Evolutionary conservation across 108 stramenopile species (phyloP).

Genomic region (Cylindrotheca fusiformis): DNA sequence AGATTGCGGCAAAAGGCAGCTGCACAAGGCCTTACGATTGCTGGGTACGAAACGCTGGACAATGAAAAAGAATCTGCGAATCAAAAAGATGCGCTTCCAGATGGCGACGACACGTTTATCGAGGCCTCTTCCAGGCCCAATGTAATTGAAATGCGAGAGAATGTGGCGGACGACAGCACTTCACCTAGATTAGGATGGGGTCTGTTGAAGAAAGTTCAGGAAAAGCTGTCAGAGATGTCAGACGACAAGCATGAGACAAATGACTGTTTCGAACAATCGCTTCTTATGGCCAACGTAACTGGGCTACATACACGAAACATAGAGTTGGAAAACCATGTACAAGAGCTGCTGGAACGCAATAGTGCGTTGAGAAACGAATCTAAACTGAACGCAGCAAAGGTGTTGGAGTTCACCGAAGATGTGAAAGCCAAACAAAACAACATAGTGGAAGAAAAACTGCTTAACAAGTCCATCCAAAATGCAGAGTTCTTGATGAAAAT

Average conservation of each 20-base stretch:
- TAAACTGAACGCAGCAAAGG: conserved; percentile 17
- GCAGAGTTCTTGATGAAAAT: conserved; percentile 19
- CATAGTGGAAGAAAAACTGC: neutral
- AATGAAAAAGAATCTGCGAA: too few relatives aligned
- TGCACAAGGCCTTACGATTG: too few relatives aligned
- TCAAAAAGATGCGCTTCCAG: too few relatives aligned
- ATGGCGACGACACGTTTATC: too few relatives aligned
- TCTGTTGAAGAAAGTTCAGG: neutral
- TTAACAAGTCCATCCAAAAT: conserved; percentile 22
- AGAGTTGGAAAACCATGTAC: conserved; percentile 14
- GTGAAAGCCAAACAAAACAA: neutral
- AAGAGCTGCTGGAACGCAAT: conserved; percentile 13
- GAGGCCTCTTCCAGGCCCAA: too few relatives aligned
- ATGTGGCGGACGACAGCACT: too few relatives aligned
- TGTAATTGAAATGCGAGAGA: too few relatives aligned
- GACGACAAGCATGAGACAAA: neutral
- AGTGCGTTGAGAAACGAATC: neutral
- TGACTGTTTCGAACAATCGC: neutral
- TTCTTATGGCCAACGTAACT: neutral
- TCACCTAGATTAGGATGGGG: neutral
- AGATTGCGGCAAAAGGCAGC: too few relatives aligned
- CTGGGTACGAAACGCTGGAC: too few relatives aligned
- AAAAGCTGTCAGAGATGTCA: neutral
- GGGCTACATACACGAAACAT: conserved; percentile 1
- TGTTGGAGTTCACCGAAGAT: conserved; percentile 23